phyloP scores from a whole-genome alignment of 2,329 filamentous ascomycete species.

The Thelonectria blattea region DNA sequence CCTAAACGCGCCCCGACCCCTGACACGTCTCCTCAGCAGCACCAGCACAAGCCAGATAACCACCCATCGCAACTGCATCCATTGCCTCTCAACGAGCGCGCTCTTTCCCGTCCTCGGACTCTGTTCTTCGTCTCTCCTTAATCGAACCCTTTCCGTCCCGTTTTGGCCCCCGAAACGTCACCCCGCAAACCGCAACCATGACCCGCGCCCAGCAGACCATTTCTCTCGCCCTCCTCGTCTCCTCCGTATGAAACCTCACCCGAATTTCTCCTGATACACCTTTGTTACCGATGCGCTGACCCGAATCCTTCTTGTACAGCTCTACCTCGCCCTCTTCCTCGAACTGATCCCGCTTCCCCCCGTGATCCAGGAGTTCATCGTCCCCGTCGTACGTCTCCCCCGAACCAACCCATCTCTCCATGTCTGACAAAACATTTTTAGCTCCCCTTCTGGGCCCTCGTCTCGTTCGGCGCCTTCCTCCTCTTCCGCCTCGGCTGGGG shows the following conservation, averaged over 20 bases:
- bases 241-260: conserved; percentile 68
- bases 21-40: conserved; percentile 39
- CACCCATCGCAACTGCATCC: conserved; percentile 19
- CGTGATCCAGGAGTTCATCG: conserved; percentile 80
- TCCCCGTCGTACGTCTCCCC: conserved; percentile 77
- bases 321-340: conserved; percentile 88
- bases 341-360: conserved; percentile 81
- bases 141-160: not conserved
- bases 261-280: not conserved
- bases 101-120: not conserved
- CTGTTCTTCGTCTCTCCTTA: conserved; percentile 14
- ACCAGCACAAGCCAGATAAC: conserved; percentile 25
- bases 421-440: conserved; percentile 45
- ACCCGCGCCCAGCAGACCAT: conserved; percentile 93
- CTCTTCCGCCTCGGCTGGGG: conserved; percentile 91
- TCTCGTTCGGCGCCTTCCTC: conserved; percentile 90
- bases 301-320: conserved; percentile 59
- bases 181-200: conserved; percentile 62
- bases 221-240: conserved; percentile 84
- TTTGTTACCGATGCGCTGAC: not conserved
- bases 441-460: conserved; percentile 92
- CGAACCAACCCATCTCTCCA: not conserved
- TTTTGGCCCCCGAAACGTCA: not conserved
- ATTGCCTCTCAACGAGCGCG: conserved; percentile 7
- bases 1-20: conserved; percentile 29